Evolutionary conservation across 164 flowering plant genomes (phyloP).

Genomic region (Vitis labrusca): DNA sequence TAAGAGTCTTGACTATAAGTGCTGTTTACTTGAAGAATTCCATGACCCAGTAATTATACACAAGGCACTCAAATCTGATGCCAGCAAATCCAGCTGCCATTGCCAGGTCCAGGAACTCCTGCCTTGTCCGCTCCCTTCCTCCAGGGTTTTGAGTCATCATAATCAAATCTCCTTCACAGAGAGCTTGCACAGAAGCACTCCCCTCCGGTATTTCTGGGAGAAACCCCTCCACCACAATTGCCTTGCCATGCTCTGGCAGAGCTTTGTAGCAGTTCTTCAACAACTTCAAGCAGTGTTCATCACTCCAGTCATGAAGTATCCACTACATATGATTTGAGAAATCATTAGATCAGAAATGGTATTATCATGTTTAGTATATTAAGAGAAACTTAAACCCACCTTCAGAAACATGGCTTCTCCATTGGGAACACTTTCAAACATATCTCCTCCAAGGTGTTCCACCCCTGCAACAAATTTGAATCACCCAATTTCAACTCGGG

Average conservation of each 20-base stretch:
- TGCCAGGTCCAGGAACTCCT: constrained; percentile 35
- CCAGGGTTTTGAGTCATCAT: constrained; percentile 36
- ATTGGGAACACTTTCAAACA: constrained; percentile 38
- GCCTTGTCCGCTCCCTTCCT: constrained; percentile 39
- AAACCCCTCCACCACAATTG: constrained; percentile 28
- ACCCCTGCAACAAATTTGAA: constrained; percentile 23
- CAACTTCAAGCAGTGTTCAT: constrained; percentile 31
- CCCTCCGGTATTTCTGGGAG: constrained; percentile 24
- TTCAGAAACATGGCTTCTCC: constrained; percentile 49
- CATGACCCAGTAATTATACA: constrained; percentile 17
- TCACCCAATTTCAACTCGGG: too few species aligned
- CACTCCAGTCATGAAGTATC: constrained; percentile 47
- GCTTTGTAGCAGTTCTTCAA: constrained; percentile 40
- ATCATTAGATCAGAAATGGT: too few species aligned
- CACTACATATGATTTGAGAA: constrained; percentile 17
- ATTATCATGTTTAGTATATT: too few species aligned
- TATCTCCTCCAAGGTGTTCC: constrained; percentile 40
- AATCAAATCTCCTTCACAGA: constrained; percentile 7
- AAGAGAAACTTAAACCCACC: constrained; percentile 15
- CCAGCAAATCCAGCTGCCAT: constrained; percentile 30
- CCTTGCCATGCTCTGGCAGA: constrained; percentile 29
- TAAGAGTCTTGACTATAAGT: too few species aligned
- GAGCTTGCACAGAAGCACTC: background rate
- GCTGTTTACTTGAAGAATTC: constrained; percentile 20
- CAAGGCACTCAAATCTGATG: constrained; percentile 13